Conservation (phyloP, 2,329 filamentous ascomycete species). For the Knufia petricola region DNA sequence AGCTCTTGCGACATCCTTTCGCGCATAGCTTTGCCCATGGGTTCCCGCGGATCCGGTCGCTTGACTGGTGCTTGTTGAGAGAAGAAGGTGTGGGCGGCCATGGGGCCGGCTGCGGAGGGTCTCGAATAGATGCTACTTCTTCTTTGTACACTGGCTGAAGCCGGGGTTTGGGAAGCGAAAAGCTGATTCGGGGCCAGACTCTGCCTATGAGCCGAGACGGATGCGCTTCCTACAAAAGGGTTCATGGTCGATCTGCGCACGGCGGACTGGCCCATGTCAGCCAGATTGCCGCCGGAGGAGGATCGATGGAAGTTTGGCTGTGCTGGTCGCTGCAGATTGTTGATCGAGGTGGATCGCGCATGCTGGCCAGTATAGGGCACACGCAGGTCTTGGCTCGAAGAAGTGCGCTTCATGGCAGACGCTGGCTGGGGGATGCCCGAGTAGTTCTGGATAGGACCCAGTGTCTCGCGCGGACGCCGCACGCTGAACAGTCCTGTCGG, state of each 20-base stretch:
- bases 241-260: conserved; percentile 71
- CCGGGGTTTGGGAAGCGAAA: conserved; percentile 43
- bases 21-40: conserved; percentile 73
- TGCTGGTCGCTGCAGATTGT: conserved; percentile 69
- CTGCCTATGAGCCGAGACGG: conserved; percentile 43
- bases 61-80: conserved; percentile 75
- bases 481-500: conserved; percentile 84
- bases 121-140: conserved; percentile 77
- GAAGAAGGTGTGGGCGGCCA: conserved; percentile 86
- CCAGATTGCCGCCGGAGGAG: conserved; percentile 71
- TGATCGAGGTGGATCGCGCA: conserved; percentile 74
- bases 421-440: conserved; percentile 80
- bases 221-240: conserved; percentile 44
- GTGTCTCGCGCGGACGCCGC: conserved; percentile 84
- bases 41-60: conserved; percentile 73
- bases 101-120: conserved; percentile 58
- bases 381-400: conserved; percentile 60
- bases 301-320: conserved; percentile 81
- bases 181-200: conserved; percentile 55
- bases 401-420: conserved; percentile 89
- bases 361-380: conserved; percentile 60
- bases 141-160: conserved; percentile 45
- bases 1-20: conserved; percentile 78
- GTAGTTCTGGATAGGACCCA: conserved; percentile 74
- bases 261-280: conserved; percentile 70